Conservation (phyloP, 495 filamentous ascomycete species). For the Evansstolkia leycettana region DNA sequence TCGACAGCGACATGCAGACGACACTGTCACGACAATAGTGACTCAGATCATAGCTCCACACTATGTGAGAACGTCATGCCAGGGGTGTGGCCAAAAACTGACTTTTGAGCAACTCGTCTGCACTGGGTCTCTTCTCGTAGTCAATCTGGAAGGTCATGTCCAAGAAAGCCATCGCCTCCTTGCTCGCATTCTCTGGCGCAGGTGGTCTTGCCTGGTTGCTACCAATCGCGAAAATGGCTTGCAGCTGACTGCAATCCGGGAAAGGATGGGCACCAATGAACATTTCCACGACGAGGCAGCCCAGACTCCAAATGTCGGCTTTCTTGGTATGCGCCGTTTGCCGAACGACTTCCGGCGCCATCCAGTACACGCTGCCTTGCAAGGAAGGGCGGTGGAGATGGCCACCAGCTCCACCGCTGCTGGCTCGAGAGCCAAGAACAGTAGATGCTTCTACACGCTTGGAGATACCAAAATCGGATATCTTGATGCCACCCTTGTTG, state of each 20-base stretch:
- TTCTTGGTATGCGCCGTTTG: conserved; percentile 97
- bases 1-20: no score
- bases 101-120: conserved; percentile 75
- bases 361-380: conserved; percentile 98
- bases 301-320: conserved; percentile 98
- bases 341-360: conserved; percentile 97
- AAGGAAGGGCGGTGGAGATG: conserved; percentile 81
- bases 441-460: conserved; percentile 86
- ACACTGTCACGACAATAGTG: no score
- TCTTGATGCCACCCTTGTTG: conserved; percentile 98
- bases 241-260: conserved; percentile 91
- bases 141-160: conserved; percentile 89
- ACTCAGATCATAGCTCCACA: no score
- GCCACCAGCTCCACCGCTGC: conserved; percentile 32
- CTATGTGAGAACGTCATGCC: conserved; percentile 12
- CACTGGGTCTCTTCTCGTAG: conserved; percentile 79
- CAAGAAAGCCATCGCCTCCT: conserved; percentile 77
- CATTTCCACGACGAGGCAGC: conserved; percentile 97
- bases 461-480: conserved; percentile 97
- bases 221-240: conserved; percentile 98
- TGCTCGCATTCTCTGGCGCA: conserved; percentile 76
- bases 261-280: conserved; percentile 95
- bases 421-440: conserved; percentile 43
- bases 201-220: conserved; percentile 74
- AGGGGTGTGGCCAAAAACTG: conserved; percentile 64